Evolutionary conservation across 2,329 filamentous ascomycete genomes (phyloP).

Genomic region (Diplodia seriata): DNA sequence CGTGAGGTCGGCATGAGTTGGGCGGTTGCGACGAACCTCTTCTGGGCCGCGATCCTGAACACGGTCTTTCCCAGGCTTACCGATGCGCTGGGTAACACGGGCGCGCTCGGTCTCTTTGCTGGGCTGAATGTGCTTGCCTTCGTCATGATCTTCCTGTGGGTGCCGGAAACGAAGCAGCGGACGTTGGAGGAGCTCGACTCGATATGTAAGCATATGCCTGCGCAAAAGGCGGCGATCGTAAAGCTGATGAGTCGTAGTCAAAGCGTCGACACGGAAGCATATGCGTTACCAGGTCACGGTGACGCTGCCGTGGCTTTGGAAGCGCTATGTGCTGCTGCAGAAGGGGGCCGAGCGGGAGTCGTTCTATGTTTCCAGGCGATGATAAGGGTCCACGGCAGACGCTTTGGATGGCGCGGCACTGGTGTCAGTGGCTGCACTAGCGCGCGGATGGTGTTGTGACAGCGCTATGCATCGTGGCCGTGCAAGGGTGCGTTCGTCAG

Average conservation of each 20-base stretch:
- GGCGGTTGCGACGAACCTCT: conserved; percentile 50
- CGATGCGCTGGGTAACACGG: conserved; percentile 44
- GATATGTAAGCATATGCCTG: conserved; percentile 34
- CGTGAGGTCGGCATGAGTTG: conserved; percentile 50
- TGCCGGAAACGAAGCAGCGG: conserved; percentile 44
- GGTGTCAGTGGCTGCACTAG: conserved; percentile 25
- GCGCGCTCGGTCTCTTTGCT: conserved; percentile 51
- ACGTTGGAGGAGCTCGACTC: conserved; percentile 45
- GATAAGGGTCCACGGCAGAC: conserved; percentile 1
- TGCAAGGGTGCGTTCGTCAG: neutral
- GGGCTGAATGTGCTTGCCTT: conserved; percentile 42
- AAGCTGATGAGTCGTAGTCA: conserved; percentile 41
- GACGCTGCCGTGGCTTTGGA: conserved; percentile 28
- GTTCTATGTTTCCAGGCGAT: conserved; percentile 28
- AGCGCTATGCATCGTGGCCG: neutral
- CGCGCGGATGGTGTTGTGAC: neutral
- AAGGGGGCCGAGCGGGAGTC: conserved; percentile 21
- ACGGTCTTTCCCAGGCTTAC: conserved; percentile 51
- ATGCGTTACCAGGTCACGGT: conserved; percentile 46
- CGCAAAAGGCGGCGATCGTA: neutral
- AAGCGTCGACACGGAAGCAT: conserved; percentile 51
- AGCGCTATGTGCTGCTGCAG: conserved; percentile 19
- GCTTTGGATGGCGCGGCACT: neutral
- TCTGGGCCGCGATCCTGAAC: conserved; percentile 50
- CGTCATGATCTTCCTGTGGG: conserved; percentile 42